A percentile compares a stretch with the other conserved stretches of the same genome.
These are phyloP conservation scores for Carex sylvatica DNA, from an alignment of 202 grass and related monocot species.

Conservation along the genomic window DNA sequence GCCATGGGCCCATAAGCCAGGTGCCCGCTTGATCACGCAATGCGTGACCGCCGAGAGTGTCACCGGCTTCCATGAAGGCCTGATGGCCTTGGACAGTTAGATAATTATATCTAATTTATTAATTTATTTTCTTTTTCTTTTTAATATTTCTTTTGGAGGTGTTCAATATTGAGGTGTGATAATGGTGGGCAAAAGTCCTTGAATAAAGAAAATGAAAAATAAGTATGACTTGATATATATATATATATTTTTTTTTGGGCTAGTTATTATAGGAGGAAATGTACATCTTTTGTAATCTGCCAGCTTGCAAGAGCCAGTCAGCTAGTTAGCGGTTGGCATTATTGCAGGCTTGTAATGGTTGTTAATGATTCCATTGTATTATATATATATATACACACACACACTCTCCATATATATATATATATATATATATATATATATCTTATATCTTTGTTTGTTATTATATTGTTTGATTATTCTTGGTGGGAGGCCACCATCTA, in stretches of 20 bases:
- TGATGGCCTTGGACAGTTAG: slow-evolving; percentile 49
- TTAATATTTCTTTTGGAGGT: not conserved
- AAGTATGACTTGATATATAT: not conserved
- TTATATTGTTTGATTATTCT: slow-evolving; percentile 7
- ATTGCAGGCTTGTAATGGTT: slow-evolving; percentile 14
- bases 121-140: not conserved
- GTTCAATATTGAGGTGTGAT: slow-evolving; percentile 14
- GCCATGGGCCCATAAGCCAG: slow-evolving; percentile 69
- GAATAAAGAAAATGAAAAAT: slow-evolving; percentile 12
- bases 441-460: slow-evolving; percentile 4
- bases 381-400: not conserved
- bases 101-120: slow-evolving; percentile 5
- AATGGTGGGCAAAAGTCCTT: not conserved
- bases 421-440: not conserved
- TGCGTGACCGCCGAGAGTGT: slow-evolving; percentile 63
- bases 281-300: slow-evolving; percentile 25
- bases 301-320: slow-evolving; percentile 19
- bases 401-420: not conserved
- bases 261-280: slow-evolving; percentile 15
- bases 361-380: slow-evolving; percentile 30
- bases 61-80: slow-evolving; percentile 60
- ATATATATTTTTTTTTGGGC: not conserved
- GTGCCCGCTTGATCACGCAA: slow-evolving; percentile 80
- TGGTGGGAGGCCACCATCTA: slow-evolving; percentile 22
- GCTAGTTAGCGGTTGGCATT: slow-evolving; percentile 26